Evolutionary conservation across 164 flowering plant species (phyloP), one percentile per base, ranked within the genome.

Genomic region (Piper betle): DNA sequence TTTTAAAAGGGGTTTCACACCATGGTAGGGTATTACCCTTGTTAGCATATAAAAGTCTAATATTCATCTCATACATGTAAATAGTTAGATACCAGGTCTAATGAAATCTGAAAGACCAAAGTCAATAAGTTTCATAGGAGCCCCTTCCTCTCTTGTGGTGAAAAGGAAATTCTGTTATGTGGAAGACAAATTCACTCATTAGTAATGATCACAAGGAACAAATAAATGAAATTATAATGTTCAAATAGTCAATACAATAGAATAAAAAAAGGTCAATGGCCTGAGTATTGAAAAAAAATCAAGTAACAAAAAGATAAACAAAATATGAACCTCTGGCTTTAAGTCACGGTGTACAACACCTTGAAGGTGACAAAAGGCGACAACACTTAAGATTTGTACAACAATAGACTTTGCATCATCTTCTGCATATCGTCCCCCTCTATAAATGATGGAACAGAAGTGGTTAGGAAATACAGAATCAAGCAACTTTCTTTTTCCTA

Each of bases 21-120:
- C 50, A 4, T 15, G 15, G 50, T 15, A 46, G 50, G 11, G 2
- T 3, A 15, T 46, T 46, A 10, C 50, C 50, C 3, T 10, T 46
- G 50, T 46, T 46, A 10, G 50, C 20, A 54, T 54, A 10, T 18
- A 54, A 42, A 42, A 1, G 16, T 19, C 57, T 37, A 20, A 13
- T 15, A 55, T 48, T 13, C 39, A 19, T 8, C 13, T 56, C 10
- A 39, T 8, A n/a, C 9, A 19, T 17, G 10, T 53, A 33, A n/a
- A 20, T 15, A 55, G n/a, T n/a, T 33, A 18, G 2, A 65, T 79
- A 94, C 96, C 97, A 75, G 97, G 84, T 69, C 87, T 81, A 61
- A 84, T 76, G 64, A 88, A 88, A 77, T 94, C 96, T 50, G 99
- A 94, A 63, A 94, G 96, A 69, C 99, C 97, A 79, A 94, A 94